Conservation (phyloP, 257 asterid genomes). For the Linderniella brevidens region DNA sequence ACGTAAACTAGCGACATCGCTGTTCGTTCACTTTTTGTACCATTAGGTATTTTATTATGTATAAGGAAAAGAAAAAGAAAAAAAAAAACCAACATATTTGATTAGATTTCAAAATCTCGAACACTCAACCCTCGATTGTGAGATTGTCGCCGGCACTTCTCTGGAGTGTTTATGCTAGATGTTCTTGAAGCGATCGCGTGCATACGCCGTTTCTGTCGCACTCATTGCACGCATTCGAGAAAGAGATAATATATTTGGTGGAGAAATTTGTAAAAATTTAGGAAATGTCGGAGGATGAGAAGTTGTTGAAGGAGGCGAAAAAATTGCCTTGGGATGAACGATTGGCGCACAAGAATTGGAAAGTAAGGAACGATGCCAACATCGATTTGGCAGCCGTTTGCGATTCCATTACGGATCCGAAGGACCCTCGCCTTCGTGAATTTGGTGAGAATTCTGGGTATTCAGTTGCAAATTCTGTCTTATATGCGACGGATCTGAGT, state of each 20-base stretch:
- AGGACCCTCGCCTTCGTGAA: conserved; percentile 90
- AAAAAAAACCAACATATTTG: too few species aligned
- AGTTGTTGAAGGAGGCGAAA: conserved; percentile 87
- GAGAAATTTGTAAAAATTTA: conserved; percentile 7
- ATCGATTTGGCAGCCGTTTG: conserved; percentile 90
- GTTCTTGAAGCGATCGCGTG: too few species aligned
- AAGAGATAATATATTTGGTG: conserved; percentile 2
- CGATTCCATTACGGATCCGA: conserved; percentile 84
- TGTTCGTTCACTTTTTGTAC: conserved; percentile 9
- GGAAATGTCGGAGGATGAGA: conserved; percentile 99
- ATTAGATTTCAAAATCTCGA: conserved; percentile 15
- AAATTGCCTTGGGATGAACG: too few species aligned
- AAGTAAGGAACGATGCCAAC: conserved; percentile 87
- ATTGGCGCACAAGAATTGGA: conserved; percentile 74
- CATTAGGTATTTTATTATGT: conserved; percentile 8
- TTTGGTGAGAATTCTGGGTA: conserved; percentile 42
- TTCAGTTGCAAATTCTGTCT: not conserved
- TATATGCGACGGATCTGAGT: conserved; percentile 32
- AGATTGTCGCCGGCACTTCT: conserved; percentile 23
- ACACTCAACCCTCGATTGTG: conserved; percentile 18
- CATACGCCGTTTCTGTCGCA: too few species aligned
- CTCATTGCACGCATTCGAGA: too few species aligned
- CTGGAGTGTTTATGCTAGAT: not conserved
- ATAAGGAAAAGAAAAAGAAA: conserved; percentile 3
- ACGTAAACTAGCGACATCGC: conserved; percentile 18